Evolutionary conservation across 768 basidiomycete genomes (phyloP), one percentile per base, ranked within the genome.

Genomic region (Mycena maculata): DNA sequence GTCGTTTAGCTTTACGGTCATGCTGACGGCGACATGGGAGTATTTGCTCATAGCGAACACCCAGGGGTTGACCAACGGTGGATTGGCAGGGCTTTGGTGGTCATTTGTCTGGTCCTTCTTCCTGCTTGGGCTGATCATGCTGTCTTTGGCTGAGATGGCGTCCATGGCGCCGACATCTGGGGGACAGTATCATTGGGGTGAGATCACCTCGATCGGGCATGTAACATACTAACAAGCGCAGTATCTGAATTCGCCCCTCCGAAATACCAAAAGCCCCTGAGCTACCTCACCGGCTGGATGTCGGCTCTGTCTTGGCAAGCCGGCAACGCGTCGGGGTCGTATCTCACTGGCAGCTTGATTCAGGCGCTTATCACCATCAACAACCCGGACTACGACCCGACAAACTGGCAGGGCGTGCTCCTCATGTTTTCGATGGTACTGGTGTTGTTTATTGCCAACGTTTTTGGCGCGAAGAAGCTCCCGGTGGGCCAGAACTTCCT

Each of bases 21-120:
- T 60, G 60, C 60, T 60, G 60, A 60, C 60, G 60, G 60, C 60
- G 39, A 60, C 60, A 60, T 60, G 60, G 60, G 60, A 60, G 60
- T 60, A 60, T 60, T 42, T 60, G 39, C 60, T 60, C 60, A 60
- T 60, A 52, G 60, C 60, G 60, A 60, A 60, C 49, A 60, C 60
- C 60, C 60, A 60, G 49, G 60, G 60, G 39, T 60, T 60, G 60
- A 60, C 60, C 60, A 60, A 60, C 39, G 60, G 60, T 52, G 60
- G 60, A 60, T 60, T 60, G 48, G 60, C 60, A 52, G 60, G 60
- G 60, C 60, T 60, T 52, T 60, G 60, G 60, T 60, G 60, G 60
- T 60, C 60, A 38, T 52, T 60, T 60, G 60, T 60, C 60, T 60
- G 60, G 60, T 60, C 60, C 60, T 60, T 60, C 48, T 60, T 60